Conservation (phyloP, 805 yeast species). For the Candida methanosorbosa region DNA sequence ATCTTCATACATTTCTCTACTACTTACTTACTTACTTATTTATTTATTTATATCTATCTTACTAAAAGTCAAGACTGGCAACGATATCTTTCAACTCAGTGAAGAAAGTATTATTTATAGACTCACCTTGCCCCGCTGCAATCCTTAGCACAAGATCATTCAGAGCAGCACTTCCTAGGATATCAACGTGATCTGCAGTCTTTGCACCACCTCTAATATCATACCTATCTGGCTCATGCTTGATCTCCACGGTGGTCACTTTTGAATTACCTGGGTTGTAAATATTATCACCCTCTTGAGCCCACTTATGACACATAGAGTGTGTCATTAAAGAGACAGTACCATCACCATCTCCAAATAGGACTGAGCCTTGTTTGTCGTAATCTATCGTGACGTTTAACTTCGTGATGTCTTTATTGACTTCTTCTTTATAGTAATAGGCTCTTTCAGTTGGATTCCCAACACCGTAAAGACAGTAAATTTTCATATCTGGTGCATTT, state of each 20-base stretch:
- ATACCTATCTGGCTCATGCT: conserved; percentile 86
- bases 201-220: conserved; percentile 97
- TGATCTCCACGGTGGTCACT: conserved; percentile 82
- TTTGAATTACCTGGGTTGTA: conserved; percentile 71
- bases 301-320: conserved; percentile 86
- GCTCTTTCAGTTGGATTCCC: conserved; percentile 96
- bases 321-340: conserved; percentile 86
- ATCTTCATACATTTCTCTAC: too few relatives aligned
- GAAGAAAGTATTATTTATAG: conserved; percentile 48
- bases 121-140: conserved; percentile 72
- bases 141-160: conserved; percentile 79
- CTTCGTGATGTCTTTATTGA: conserved; percentile 38
- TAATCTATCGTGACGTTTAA: conserved; percentile 67
- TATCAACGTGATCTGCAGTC: conserved; percentile 97
- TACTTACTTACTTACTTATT: too few relatives aligned
- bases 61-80: conserved; percentile 36
- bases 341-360: conserved; percentile 91
- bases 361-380: conserved; percentile 57
- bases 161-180: conserved; percentile 84
- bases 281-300: conserved; percentile 43
- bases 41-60: not conserved
- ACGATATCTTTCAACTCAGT: conserved; percentile 62
- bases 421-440: conserved; percentile 71
- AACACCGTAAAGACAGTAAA: conserved; percentile 90
- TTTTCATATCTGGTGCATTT: conserved; percentile 84